Evolutionary conservation across 202 grass and related monocot genomes (phyloP), one percentile per base, ranked within the genome.

Genomic region (Digitaria exilis): DNA sequence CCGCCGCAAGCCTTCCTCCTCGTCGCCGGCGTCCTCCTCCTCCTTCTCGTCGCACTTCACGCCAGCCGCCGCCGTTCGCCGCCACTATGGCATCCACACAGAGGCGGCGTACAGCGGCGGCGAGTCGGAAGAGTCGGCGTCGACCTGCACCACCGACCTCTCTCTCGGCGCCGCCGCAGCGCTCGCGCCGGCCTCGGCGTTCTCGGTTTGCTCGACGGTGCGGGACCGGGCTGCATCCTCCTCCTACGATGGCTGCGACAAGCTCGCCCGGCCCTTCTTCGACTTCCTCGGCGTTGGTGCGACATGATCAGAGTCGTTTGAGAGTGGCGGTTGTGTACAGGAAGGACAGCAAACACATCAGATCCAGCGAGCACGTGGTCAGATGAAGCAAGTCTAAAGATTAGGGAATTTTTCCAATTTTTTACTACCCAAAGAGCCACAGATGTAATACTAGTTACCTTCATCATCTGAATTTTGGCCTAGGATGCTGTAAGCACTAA

Each of bases 211-310:
- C 16, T 51, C 73, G 7, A 34, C 73, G 41, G 80, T 60, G 30
- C 58, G 68, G 12, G 69, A 44, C 72, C 81, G 29, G 15, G 56
- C 39, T 3, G 43, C 39, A 19, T 29, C 9, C 69, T 62, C 14
- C 48, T 59, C 14, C 48, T 59, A 80, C 60, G 35, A 59, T 35
- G 76, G 69, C 42, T 34, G 52, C 57, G 73, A 82, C 71, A 92
- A 82, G 31, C 73, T 75, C 30, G 39, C 44, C 9, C 19, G 89
- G 9, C 78, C 86, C 42, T 97, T 93, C 79, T 84, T 94, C 75
- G 95, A 97, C 82, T 97, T 97, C 92, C 95, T 97, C 67, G 95
- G 95, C 72, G 90, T 97, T 44, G 92, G 92, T 17, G 72, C 92
- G 76, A 89, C 92, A 70, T 89, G 87, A 88, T n/a, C 65, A 9